A percentile compares a stretch with the other conserved stretches of the same genome.
Evolutionary conservation across 129 eudicot species (phyloP).

Genomic region (Ambrosia trifida): DNA sequence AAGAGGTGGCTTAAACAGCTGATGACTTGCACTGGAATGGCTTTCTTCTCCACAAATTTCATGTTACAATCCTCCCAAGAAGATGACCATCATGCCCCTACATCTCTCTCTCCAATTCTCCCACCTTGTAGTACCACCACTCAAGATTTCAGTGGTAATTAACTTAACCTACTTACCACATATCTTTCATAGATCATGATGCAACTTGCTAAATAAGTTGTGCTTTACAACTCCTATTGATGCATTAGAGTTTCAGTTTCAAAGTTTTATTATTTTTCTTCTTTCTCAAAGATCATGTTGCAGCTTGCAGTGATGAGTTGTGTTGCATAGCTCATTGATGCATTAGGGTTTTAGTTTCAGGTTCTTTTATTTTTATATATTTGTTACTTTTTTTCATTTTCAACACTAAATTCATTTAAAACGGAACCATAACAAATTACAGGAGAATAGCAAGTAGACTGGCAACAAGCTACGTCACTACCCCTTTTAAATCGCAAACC

Average conservation of each 20-base stretch:
- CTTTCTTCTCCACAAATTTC: conserved; percentile 78
- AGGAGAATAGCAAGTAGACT: too few species aligned
- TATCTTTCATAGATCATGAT: conserved; percentile 5
- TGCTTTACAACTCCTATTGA: conserved; percentile 15
- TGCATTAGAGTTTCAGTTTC: conserved; percentile 19
- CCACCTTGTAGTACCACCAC: conserved; percentile 56
- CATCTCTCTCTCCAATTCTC: conserved; percentile 60
- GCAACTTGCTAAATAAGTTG: not conserved
- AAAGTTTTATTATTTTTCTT: not conserved
- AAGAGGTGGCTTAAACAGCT: conserved; percentile 33
- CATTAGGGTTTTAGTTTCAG: conserved; percentile 23
- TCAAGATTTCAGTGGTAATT: conserved; percentile 82
- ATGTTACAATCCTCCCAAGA: conserved; percentile 72
- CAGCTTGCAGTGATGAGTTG: conserved; percentile 17
- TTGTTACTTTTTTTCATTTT: not conserved
- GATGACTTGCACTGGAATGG: conserved; percentile 71
- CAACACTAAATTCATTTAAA: not conserved
- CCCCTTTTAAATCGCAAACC: too few species aligned
- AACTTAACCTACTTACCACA: not conserved
- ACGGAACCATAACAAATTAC: too few species aligned
- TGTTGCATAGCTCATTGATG: conserved; percentile 14
- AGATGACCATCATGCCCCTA: conserved; percentile 52
- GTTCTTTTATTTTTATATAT: too few species aligned
- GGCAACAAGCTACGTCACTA: too few species aligned
- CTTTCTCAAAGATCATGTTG: not conserved